Evolutionary conservation across 345 rosid species (phyloP).

Genomic region (Murraya paniculata): DNA sequence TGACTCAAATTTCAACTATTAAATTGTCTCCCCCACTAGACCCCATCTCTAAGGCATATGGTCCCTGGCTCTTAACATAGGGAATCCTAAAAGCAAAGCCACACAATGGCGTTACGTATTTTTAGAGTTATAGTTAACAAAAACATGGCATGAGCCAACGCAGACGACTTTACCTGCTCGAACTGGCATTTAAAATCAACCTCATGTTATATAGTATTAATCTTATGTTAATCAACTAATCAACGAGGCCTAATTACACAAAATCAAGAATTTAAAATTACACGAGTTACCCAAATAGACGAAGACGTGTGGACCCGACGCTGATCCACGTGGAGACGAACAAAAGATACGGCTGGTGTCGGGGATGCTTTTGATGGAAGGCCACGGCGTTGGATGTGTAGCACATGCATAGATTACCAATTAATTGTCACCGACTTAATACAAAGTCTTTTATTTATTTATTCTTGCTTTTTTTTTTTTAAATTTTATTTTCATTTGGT

Average conservation of each 20-base stretch:
- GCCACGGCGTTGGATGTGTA: constrained; percentile 43
- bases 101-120: background rate
- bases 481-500: background rate
- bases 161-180: constrained; percentile 20
- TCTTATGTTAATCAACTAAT: background rate
- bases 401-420: constrained; percentile 28
- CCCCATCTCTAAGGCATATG: background rate
- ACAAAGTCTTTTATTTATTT: background rate
- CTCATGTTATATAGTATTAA: no score
- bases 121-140: constrained; percentile 7
- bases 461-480: background rate
- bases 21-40: background rate
- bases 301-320: constrained; percentile 22
- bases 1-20: background rate
- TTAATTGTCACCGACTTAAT: constrained; percentile 13
- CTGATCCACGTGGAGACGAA: constrained; percentile 27
- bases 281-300: constrained; percentile 12
- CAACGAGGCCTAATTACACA: constrained; percentile 1
- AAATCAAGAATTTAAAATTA: constrained; percentile 3
- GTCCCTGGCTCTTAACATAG: constrained; percentile 8
- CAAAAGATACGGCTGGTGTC: constrained; percentile 47
- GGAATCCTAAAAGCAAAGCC: constrained; percentile 22
- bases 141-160: constrained; percentile 25
- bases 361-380: constrained; percentile 35
- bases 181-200: background rate